Percentiles rank a stretch among this genome's conserved stretches.
phyloP scores from a whole-genome alignment of 768 basidiomycete genomes.

The Leccinum longicurvipes region DNA sequence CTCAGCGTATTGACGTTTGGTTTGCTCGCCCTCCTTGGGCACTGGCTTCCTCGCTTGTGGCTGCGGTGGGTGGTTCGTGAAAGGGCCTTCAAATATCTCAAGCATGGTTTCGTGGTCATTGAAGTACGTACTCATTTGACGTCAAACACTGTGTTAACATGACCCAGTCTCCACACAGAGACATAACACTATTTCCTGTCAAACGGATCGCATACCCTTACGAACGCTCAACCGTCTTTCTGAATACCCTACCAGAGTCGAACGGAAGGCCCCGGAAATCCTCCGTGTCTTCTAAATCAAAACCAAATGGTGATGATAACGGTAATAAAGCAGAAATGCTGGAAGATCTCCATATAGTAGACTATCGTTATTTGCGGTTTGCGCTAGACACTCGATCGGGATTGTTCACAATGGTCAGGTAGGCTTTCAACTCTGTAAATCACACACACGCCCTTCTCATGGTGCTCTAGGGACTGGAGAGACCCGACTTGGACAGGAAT shows the following conservation, averaged over 20 bases:
- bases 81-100: slow-evolving; percentile 72
- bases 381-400: slow-evolving; percentile 82
- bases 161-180: slow-evolving; percentile 75
- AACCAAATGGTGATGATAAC: slow-evolving; percentile 32
- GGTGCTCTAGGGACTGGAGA: slow-evolving; percentile 74
- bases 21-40: slow-evolving; percentile 72
- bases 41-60: slow-evolving; percentile 95
- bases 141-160: slow-evolving; percentile 17
- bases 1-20: slow-evolving; percentile 71
- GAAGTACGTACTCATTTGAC: slow-evolving; percentile 58
- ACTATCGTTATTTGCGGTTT: slow-evolving; percentile 92
- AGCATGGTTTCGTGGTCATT: slow-evolving; percentile 76
- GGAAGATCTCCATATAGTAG: slow-evolving; percentile 61
- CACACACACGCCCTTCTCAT: slow-evolving; percentile 3
- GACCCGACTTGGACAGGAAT: slow-evolving; percentile 70
- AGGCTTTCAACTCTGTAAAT: slow-evolving; percentile 3
- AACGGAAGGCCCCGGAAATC: slow-evolving; percentile 23
- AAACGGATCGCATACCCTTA: slow-evolving; percentile 71
- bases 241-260: slow-evolving; percentile 33
- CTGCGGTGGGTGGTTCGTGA: slow-evolving; percentile 81
- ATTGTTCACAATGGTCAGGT: slow-evolving; percentile 81
- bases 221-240: slow-evolving; percentile 77
- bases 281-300: slow-evolving; percentile 25
- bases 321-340: slow-evolving; percentile 37
- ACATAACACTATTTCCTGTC: slow-evolving; percentile 74